These are phyloP conservation scores for Scedosporium minutisporum DNA, from an alignment of 2,329 filamentous ascomycete genomes.

Conservation along the genomic window DNA sequence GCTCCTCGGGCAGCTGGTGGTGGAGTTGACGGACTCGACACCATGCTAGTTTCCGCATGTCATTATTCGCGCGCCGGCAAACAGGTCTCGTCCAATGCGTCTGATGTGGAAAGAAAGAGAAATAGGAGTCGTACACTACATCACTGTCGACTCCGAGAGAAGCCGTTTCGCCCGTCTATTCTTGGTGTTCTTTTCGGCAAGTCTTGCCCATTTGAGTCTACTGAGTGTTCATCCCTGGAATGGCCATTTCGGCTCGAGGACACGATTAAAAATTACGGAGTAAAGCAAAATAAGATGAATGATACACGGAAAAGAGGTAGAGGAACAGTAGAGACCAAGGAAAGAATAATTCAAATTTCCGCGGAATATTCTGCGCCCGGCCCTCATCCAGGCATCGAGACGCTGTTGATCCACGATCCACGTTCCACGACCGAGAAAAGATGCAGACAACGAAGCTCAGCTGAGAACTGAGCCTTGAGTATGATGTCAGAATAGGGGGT, in stretches of 20 bases:
- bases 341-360: too few species aligned
- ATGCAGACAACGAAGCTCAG: too few species aligned
- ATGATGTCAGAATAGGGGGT: slow-evolving; percentile 2
- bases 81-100: too few species aligned
- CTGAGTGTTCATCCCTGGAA: not conserved
- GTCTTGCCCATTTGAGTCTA: not conserved
- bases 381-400: not conserved
- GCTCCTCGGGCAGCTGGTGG: not conserved
- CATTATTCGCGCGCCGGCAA: too few species aligned
- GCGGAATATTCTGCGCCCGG: not conserved
- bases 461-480: not conserved
- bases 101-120: too few species aligned
- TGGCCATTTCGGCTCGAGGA: not conserved
- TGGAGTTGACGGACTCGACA: not conserved
- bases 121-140: too few species aligned
- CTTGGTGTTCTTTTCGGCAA: not conserved
- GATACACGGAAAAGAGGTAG: too few species aligned
- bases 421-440: too few species aligned
- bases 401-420: too few species aligned
- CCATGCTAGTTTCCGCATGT: too few species aligned
- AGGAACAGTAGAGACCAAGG: too few species aligned
- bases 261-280: not conserved
- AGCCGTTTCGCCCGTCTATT: not conserved
- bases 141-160: not conserved
- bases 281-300: too few species aligned